Base-by-base conservation (phyloP, 805 yeast species). In the Brettanomyces custersianus region DNA sequence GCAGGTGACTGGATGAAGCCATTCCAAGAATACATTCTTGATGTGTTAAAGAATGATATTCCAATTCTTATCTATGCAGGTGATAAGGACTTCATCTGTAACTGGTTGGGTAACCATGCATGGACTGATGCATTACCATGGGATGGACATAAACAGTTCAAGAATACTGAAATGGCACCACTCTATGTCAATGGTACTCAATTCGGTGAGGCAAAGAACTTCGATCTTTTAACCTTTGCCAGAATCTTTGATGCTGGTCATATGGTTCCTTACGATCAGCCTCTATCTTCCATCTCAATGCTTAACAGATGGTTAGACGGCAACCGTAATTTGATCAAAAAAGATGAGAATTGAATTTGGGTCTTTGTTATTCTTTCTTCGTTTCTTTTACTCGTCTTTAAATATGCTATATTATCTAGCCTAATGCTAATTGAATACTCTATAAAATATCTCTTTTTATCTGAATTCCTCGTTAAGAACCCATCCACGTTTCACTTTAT, bases 51-150 rank as follows among this genome's bases (percentile, higher is more conserved):
- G 49, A 58, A 68, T 39, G 80, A 73, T 19, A 52, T 85, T 32
- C 95, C 95, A 15, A 88, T 86, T 4, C 70, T 87, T 51, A 73
- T 85, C 42, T 87, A 86, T 49, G 95, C 95, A n/a, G 96, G 96
- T 52, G 94, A 86, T 57, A 83, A 86, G 60, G 96, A 86, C 59
- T 86, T 72, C 59, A 85, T 86, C 52, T 86, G 95, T 62, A 86
- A 86, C 65, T 86, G 95, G 92, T 67, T 86, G 45, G 96, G 95
- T 46, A 83, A 85, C 62, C 74, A 73, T 46, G 92, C 83, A 11
- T 85, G 94, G 92, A 63, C 87, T 12, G 70, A 80, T 52, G 66
- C 59, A 43, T 63, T 84, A 43, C 72, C 67, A 42, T 84, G 92
- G 90, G 58, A 70, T 25, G 72, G 77, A 24, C 48, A 46, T 20